A percentile compares a stretch with the other conserved stretches of the same genome.
Conservation (phyloP, 306 rosid genomes). For the Quillaja saponaria region DNA sequence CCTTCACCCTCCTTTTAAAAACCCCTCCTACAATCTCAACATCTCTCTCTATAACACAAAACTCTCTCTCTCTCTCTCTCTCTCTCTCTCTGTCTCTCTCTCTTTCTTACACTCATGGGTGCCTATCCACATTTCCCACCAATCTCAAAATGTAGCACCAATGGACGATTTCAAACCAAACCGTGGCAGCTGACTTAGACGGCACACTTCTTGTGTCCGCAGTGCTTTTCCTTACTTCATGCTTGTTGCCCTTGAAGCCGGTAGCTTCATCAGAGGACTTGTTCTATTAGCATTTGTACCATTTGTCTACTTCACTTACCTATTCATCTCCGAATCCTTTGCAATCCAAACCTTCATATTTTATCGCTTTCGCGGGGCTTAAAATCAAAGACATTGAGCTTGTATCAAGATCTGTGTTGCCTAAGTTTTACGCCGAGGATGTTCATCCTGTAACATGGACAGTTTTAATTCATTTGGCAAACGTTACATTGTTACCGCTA, state of each 20-base stretch:
- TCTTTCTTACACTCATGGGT: constrained; percentile 41
- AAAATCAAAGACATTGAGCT: constrained; percentile 63
- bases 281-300: constrained; percentile 59
- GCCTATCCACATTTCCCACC: constrained; percentile 54
- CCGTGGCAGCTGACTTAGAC: constrained; percentile 78
- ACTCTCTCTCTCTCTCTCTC: neutral
- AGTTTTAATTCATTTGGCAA: constrained; percentile 79
- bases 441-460: constrained; percentile 74
- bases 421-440: constrained; percentile 76
- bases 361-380: constrained; percentile 62
- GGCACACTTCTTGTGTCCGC: constrained; percentile 75
- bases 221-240: constrained; percentile 87
- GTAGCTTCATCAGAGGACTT: constrained; percentile 65
- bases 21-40: constrained; percentile 34
- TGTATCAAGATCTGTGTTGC: constrained; percentile 72
- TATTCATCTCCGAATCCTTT: constrained; percentile 56
- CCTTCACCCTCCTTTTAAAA: constrained; percentile 44
- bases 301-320: constrained; percentile 58
- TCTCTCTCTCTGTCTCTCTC: neutral
- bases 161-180: constrained; percentile 64
- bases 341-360: constrained; percentile 67
- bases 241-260: constrained; percentile 91
- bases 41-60: constrained; percentile 33
- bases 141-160: constrained; percentile 60
- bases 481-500: constrained; percentile 71